Percentiles rank a stretch among this genome's conserved stretches.
Evolutionary conservation across 768 basidiomycete species (phyloP).

Genomic region (Piloderma croceum): DNA sequence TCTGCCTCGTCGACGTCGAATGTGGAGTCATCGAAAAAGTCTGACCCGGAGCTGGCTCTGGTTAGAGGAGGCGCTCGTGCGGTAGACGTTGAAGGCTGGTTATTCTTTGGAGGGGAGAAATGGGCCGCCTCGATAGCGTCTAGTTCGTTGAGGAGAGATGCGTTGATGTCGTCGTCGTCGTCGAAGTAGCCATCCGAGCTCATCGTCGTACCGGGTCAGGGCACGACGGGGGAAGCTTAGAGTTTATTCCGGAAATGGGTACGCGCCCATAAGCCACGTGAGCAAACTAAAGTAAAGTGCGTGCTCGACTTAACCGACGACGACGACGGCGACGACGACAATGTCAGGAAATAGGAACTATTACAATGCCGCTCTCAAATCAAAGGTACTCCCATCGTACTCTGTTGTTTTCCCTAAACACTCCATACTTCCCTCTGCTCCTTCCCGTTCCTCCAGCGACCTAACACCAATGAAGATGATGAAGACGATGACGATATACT

Average conservation of each 20-base stretch:
- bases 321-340: not conserved
- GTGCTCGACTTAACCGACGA: not conserved
- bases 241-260: too few relatives aligned
- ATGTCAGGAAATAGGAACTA: not conserved
- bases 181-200: slow-evolving; percentile 76
- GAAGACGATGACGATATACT: slow-evolving; percentile 65
- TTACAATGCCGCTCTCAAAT: slow-evolving; percentile 1
- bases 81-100: too few relatives aligned
- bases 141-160: slow-evolving; percentile 52
- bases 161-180: slow-evolving; percentile 53
- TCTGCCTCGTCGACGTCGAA: slow-evolving; percentile 55
- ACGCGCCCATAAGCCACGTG: too few relatives aligned
- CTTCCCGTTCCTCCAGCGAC: slow-evolving; percentile 55
- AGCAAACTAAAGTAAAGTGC: not conserved
- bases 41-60: slow-evolving; percentile 4
- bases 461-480: slow-evolving; percentile 32
- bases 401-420: slow-evolving; percentile 36
- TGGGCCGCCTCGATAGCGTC: slow-evolving; percentile 68
- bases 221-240: too few relatives aligned
- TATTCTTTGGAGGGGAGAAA: slow-evolving; percentile 16
- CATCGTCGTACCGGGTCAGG: too few relatives aligned
- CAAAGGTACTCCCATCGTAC: slow-evolving; percentile 69
- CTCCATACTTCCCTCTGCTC: slow-evolving; percentile 52
- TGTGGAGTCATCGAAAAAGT: slow-evolving; percentile 47
- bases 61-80: slow-evolving; percentile 7